These are phyloP conservation scores for Collybiopsis luxurians DNA, from an alignment of 768 basidiomycete species.

Conservation along the genomic window DNA sequence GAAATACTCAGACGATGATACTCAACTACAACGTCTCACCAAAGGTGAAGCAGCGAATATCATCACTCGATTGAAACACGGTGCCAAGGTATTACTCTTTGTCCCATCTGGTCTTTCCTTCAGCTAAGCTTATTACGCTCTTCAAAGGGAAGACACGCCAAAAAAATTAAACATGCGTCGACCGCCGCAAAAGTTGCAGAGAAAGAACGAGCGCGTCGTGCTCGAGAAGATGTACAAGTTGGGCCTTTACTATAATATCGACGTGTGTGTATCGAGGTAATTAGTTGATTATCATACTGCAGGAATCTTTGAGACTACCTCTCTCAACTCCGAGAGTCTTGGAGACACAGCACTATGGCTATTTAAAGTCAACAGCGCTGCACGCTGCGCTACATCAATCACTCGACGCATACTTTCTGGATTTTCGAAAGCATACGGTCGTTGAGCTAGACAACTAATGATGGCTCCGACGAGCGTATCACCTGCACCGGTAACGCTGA, in stretches of 20 bases:
- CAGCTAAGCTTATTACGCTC: background rate
- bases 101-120: background rate
- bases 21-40: constrained; percentile 45
- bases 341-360: constrained; percentile 67
- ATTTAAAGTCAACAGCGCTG: constrained; percentile 58
- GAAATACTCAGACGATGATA: constrained; percentile 16
- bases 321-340: constrained; percentile 35
- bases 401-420: constrained; percentile 40
- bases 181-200: constrained; percentile 30
- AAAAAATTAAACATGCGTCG: constrained; percentile 40
- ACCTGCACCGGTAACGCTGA: constrained; percentile 90
- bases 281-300: background rate
- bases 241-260: constrained; percentile 47
- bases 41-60: constrained; percentile 82
- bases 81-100: constrained; percentile 53
- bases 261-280: too few species aligned
- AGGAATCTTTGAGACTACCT: background rate
- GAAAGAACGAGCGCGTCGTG: constrained; percentile 51
- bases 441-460: constrained; percentile 58
- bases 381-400: constrained; percentile 60
- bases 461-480: constrained; percentile 87
- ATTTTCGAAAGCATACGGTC: constrained; percentile 43
- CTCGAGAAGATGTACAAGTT: constrained; percentile 56
- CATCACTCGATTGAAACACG: constrained; percentile 74
- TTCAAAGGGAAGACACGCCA: constrained; percentile 52